These are phyloP conservation scores for Stagonosporopsis tanaceti DNA, from an alignment of 2,329 filamentous ascomycete species.

Conservation along the genomic window DNA sequence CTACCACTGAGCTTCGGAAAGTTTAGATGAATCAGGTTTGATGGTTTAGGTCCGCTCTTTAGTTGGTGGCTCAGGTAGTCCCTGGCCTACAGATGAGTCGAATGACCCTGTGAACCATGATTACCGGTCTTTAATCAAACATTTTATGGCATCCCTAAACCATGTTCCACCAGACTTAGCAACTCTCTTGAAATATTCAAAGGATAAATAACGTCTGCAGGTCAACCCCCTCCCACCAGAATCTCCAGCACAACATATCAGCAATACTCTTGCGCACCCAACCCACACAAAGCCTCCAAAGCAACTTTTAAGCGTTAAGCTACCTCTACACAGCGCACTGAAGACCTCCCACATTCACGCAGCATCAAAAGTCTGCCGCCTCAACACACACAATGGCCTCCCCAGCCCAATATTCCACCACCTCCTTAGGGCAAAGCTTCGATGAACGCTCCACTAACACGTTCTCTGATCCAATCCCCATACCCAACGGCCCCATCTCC, in stretches of 20 bases:
- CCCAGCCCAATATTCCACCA: background rate
- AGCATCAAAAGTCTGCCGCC: background rate
- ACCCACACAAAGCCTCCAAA: background rate
- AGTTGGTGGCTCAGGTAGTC: background rate
- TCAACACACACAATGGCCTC: background rate
- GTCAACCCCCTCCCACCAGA: no score
- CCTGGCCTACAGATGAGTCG: background rate
- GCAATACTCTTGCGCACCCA: background rate
- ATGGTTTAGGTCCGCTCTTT: background rate
- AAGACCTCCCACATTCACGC: background rate
- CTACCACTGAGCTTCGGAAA: slow-evolving; percentile 20
- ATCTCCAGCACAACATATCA: no score
- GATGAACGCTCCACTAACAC: background rate
- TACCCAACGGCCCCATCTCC: background rate
- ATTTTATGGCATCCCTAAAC: background rate
- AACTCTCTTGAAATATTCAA: no score
- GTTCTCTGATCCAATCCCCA: background rate
- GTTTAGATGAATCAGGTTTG: background rate
- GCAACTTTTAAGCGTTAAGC: background rate
- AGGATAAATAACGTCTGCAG: background rate
- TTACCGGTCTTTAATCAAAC: background rate
- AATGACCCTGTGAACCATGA: background rate
- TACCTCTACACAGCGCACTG: background rate
- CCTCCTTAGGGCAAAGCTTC: background rate
- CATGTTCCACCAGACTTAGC: background rate